Evolutionary conservation across 257 asterid species (phyloP), one percentile per base, ranked within the genome.

Genomic region (Linaria vulgaris): DNA sequence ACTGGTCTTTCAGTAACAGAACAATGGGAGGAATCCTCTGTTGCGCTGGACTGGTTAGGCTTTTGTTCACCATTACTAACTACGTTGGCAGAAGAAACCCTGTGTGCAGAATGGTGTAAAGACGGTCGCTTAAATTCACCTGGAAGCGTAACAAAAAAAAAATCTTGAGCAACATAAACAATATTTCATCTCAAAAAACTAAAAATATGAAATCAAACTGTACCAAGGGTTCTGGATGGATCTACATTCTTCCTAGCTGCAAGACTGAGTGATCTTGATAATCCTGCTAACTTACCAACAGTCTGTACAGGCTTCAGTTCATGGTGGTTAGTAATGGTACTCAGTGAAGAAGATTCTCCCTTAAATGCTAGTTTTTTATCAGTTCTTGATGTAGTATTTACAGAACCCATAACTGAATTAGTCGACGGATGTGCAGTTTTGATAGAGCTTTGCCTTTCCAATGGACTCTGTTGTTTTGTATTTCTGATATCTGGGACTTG

Each of bases 111-210:
- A 52, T 51, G 81, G 46, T 58, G 56, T 55, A 73, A 69, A 11
- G 83, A 79, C 59, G 87, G 94, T 76, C 77, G 83, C 83, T 76
- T 85, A 53, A 73, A 72, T 61, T 85, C 94, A 68, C 89, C 96
- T 85, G 82, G 63, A 64, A 74, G 76, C 53, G 62, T 63, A 72
- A 51, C 44, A 44, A 5, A 24, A 63, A 24, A 63, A 61, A 56
- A 34, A 44, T 34, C 24, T 44, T 37, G 69, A 70, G 50, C 44
- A 70, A 31, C 57, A 60, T 23, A 56, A 44, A 47, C n/a, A 59
- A 59, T 16, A 49, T 53, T 16, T 30, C 13, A 19, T 53, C 72
- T 58, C 46, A 63, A 45, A 38, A 67, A 70, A 63, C 62, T 44
- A 45, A 66, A 8, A 74, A 68, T 46, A 51, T 64, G 19, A 65